Evolutionary conservation across 2,329 filamentous ascomycete genomes (phyloP).

Genomic region (Epichloe gansuensis): DNA sequence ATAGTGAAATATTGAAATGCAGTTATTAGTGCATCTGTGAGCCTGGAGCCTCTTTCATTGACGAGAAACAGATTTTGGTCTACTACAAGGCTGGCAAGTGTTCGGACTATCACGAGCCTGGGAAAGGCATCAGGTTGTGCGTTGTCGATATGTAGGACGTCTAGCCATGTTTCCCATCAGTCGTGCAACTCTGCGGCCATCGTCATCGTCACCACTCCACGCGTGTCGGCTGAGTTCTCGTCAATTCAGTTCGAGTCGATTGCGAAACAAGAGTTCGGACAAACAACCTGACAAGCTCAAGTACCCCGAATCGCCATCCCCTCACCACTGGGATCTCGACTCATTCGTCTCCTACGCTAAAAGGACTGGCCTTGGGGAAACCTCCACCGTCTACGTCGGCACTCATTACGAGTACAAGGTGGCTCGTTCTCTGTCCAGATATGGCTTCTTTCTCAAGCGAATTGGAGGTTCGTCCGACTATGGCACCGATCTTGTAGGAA

Average conservation of each 20-base stretch:
- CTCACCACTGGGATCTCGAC: slow-evolving; percentile 47
- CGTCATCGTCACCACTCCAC: neutral
- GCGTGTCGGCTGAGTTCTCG: neutral
- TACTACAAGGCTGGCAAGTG: too few species aligned
- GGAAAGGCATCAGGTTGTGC: neutral
- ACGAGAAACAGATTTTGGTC: too few species aligned
- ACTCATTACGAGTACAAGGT: slow-evolving; percentile 68
- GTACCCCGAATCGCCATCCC: slow-evolving; percentile 33
- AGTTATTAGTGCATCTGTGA: neutral
- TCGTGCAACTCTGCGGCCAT: neutral
- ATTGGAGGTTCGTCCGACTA: slow-evolving; percentile 54
- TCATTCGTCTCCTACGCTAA: slow-evolving; percentile 54
- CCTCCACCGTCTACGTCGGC: slow-evolving; percentile 52
- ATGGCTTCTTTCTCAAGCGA: slow-evolving; percentile 53
- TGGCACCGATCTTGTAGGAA: slow-evolving; percentile 63
- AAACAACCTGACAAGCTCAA: slow-evolving; percentile 6
- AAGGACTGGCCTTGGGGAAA: slow-evolving; percentile 38
- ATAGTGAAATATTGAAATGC: neutral
- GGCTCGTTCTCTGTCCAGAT: slow-evolving; percentile 37
- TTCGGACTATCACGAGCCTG: too few species aligned
- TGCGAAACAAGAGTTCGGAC: neutral
- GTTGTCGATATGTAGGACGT: neutral
- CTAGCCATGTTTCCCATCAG: neutral
- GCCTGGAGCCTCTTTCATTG: neutral
- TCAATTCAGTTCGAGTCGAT: neutral